Base-by-base conservation (phyloP, 257 asterid genomes). In the Hygrophila difformis region DNA sequence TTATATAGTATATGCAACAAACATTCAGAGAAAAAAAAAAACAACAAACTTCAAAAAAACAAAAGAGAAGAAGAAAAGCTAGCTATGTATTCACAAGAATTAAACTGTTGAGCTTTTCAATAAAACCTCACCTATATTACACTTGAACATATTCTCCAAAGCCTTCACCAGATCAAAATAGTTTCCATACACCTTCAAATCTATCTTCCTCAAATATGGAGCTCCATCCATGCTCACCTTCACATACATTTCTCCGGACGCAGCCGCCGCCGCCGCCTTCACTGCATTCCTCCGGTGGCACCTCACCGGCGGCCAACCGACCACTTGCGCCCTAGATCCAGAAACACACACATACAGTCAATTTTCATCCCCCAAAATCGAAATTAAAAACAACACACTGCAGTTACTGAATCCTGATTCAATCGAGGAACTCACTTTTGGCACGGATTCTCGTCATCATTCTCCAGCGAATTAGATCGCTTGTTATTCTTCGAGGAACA, bases 221-320 rank as follows among this genome's bases (percentile, higher is more conserved):
- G 93, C 97, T 59, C 97, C 97, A 53, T 84, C 97, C 97, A 88
- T 81, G 68, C 97, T 85, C 66, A 89, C 97, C 56, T 89, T 89
- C 51, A 89, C 82, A 36, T 64, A 89, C 73, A 76, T 26, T 26
- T 8, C 69, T 44, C 81, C 96, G 7, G 82, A 93, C 3, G 75
- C 20, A 12, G 82, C 94, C 3, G 75, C 20, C 13, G 70, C 89
- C 12, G 68, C 2, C 23, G 19, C 45, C 45, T 71, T 70, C 13
- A 79, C 7, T 0, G 64, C 69, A 33, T 81, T 85, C 49, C 79
- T 89, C 65, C 93, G 60, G 87, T 69, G 82, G 1, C 81, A 75
- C 39, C 91, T 16, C 31, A 89, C 97, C 44, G 97, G 97, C n/a
- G 97, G 97, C 97, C 97, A 84, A 0, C 96, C 96, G 5, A 82